Evolutionary conservation across 352 stramenopile genomes (phyloP).

Genomic region (Bremia lactucae): DNA sequence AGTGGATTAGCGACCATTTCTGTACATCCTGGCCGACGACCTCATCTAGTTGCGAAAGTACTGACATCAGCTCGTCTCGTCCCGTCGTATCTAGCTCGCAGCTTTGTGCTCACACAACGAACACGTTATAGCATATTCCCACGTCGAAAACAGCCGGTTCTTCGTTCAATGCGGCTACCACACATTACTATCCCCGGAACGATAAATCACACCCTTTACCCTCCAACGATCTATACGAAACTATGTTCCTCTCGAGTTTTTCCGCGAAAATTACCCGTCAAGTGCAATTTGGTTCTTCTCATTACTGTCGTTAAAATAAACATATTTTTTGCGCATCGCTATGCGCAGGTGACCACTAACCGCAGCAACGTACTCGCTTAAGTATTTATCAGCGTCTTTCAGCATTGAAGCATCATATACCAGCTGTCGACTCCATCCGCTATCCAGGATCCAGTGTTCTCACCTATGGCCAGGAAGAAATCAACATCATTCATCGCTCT

Average conservation of each 20-base stretch:
- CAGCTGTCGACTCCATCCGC: slow-evolving; percentile 3
- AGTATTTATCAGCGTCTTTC: slow-evolving; percentile 2
- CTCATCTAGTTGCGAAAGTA: background rate
- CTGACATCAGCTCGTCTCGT: too few relatives aligned
- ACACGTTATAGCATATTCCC: too few relatives aligned
- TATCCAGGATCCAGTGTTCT: slow-evolving; percentile 7
- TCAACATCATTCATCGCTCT: background rate
- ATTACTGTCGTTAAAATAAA: slow-evolving; percentile 1
- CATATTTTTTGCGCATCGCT: slow-evolving; percentile 5
- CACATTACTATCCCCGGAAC: too few relatives aligned
- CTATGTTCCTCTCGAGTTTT: too few relatives aligned
- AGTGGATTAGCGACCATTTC: background rate
- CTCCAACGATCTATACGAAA: too few relatives aligned
- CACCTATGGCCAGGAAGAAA: slow-evolving; percentile 1
- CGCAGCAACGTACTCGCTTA: slow-evolving; percentile 1
- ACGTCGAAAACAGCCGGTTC: too few relatives aligned
- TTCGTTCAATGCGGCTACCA: too few relatives aligned
- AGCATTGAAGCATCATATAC: slow-evolving; percentile 9
- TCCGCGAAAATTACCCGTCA: slow-evolving; percentile 4
- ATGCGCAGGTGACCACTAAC: background rate
- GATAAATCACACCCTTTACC: too few relatives aligned
- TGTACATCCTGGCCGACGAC: background rate
- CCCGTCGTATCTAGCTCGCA: too few relatives aligned
- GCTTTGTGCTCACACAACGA: too few relatives aligned
- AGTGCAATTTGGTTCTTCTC: slow-evolving; percentile 1